Evolutionary conservation across 352 stramenopile species (phyloP), one percentile per base, ranked within the genome.

Genomic region (Phytophthora crassamura): DNA sequence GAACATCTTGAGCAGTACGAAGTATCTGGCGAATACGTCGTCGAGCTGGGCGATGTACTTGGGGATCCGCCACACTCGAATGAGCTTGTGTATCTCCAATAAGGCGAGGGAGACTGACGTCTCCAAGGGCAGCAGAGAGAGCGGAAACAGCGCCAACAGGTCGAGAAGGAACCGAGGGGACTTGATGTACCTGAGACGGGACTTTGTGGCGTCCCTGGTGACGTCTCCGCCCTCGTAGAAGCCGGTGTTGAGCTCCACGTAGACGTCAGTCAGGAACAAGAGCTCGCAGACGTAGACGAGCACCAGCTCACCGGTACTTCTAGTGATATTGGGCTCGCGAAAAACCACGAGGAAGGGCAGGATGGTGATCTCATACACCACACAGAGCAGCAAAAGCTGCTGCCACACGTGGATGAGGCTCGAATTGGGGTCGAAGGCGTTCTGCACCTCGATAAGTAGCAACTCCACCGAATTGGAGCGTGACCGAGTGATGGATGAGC

Each of bases 141-240:
- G 38, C 22, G 83, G 81, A 4, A 72, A 33, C 4, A 92, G 48
- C 6, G 81, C 74, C 4, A 82, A 10, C 0, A 88, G 32, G 35
- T 92, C 84, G 1, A 90, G 52, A 1, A 71, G 11, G 40, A 90
- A 90, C 12, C 74, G 59, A 12, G 42, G 46, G n/a, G 84, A 90
- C 48, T 67, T 75, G 28, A 89, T 11, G 49, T 92, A 92, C 48
- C 81, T 82, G 6, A 59, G 2, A 1, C 77, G 57, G 1, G 84
- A 79, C n/a, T 86, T 86, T 4, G 34, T 74, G 14, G 72, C 66
- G 41, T 90, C 79, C 7, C 72, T 59, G 2, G 72, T 78, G n/a
- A 92, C 67, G 39, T 89, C 81, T 30, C 81, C 84, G 30, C 72
- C 77, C 36, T 89, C 74, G 62, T 92, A 92, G 66, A 80, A 92